Evolutionary conservation across 2,329 filamentous ascomycete genomes (phyloP), one percentile per base, ranked within the genome.

Genomic region (Orbilia quercus): DNA sequence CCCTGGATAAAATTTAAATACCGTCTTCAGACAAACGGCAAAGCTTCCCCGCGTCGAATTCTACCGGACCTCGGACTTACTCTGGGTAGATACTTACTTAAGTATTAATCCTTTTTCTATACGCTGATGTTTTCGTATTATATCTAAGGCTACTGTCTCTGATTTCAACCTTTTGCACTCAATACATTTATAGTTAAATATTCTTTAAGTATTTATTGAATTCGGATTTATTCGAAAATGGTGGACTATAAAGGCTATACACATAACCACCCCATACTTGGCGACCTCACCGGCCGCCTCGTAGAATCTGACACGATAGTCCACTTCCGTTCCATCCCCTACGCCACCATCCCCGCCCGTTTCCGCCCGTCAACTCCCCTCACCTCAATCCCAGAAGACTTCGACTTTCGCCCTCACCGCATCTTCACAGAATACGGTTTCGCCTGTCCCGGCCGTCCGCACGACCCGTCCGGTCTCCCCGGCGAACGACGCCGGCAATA

Each of bases 351-450:
- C 36, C 58, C 67, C 16, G 67, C 67, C 20, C 67, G 67, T 47
- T 72, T 72, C 25, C 67, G 67, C 11, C 67, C 67, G 25, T 72
- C 67, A 14, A 7, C 44, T 12, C 59, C 40, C 23, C 67, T 72
- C 40, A 42, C 58, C 16, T 16, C 31, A 5, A 72, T 72, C 28
- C 67, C 67, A 18, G 51, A 64, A 20, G 51, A 25, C 38, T 72
- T 72, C 28, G 67, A 72, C 53, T 51, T 64, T 51, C 67, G 67
- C 31, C 67, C 67, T 18, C 58, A 64, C 42, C 58, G 67, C 16
- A 36, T 31, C 28, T 72, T 64, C 59, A 72, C 67, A 28, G 67
- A 72, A 53, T 72, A 72, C n/a, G 59, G 67, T n/a, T 72, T 53
- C 59, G 67, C 44, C 44, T 72, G 67, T 34, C 67, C 67, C 20